Evolutionary conservation across 2,329 filamentous ascomycete species (phyloP), one percentile per base, ranked within the genome.

Genomic region (Erysiphe pulchra): DNA sequence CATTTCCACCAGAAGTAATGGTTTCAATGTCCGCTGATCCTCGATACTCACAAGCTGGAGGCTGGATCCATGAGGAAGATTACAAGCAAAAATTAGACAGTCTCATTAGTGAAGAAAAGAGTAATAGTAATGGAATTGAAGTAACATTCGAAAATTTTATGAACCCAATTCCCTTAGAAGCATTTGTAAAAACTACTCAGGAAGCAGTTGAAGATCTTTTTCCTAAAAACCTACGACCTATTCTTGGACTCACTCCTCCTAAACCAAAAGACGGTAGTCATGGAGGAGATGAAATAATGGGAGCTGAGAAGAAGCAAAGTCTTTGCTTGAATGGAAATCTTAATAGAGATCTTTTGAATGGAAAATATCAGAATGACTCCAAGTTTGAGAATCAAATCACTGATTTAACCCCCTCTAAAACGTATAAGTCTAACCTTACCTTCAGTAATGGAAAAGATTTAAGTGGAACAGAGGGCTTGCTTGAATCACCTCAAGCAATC

Each of bases 11-110:
- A 0, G 86, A 93, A 52, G 84, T 75, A 4, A 63, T 95, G 47
- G 71, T 92, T 3, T 83, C 84, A 2, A 92, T 95, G 77, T 92
- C 85, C 36, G 84, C 84, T 6, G 80, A 90, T 59, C 66, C 75
- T 31, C 71, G 85, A 45, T 70, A 81, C 48, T 73, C 74, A 2
- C 70, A 77, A 36, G 67, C 73, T n/a, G 73, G 75, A n/a, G 77
- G 75, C 0, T 98, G 90, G 87, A 79, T 94, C 46, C 86, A 94
- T 52, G 87, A 95, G 58, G 76, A 83, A 42, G 86, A 93, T 55
- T 87, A 79, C 55, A 67, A 73, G 31, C 65, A 75, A 39, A 68
- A 80, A 52, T 64, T 92, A 1, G 60, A 65, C 30, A 63, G 70
- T 24, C 65, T 92, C 20, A 71, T 81, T 9, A 57, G 62, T 1